phyloP scores from a whole-genome alignment of 768 basidiomycete genomes.

The Tephrocybe sp. region DNA sequence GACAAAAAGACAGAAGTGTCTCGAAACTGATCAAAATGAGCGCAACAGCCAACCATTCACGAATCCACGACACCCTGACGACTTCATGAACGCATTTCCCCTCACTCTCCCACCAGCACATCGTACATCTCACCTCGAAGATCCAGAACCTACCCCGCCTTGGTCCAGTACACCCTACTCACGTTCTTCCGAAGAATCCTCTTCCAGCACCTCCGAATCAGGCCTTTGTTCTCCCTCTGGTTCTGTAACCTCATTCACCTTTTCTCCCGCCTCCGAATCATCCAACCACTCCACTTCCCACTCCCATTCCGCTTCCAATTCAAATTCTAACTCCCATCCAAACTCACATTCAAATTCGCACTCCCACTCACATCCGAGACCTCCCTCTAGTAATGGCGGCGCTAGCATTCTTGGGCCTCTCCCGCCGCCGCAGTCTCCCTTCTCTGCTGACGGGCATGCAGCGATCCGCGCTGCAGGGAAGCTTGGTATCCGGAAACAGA shows the following conservation, averaged over 20 bases:
- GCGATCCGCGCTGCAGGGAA: slow-evolving; percentile 56
- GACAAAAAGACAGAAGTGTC: slow-evolving; percentile 49
- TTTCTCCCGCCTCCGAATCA: slow-evolving; percentile 29
- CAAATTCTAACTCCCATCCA: background rate
- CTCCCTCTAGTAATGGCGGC: slow-evolving; percentile 20
- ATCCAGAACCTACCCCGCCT: slow-evolving; percentile 17
- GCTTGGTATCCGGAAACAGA: slow-evolving; percentile 45
- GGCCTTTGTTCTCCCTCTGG: slow-evolving; percentile 27
- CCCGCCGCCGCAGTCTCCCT: slow-evolving; percentile 7
- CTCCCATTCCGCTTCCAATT: background rate
- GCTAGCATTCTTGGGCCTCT: slow-evolving; percentile 19
- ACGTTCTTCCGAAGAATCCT: slow-evolving; percentile 25
- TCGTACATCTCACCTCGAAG: slow-evolving; percentile 16
- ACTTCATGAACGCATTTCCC: slow-evolving; percentile 36
- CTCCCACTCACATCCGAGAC: slow-evolving; percentile 7
- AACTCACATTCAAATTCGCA: background rate
- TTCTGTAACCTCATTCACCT: slow-evolving; percentile 26
- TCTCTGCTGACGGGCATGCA: slow-evolving; percentile 27
- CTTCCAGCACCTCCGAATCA: slow-evolving; percentile 25
- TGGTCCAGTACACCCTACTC: slow-evolving; percentile 22
- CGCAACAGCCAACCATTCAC: slow-evolving; percentile 50
- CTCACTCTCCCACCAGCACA: slow-evolving; percentile 30
- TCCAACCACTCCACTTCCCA: slow-evolving; percentile 10
- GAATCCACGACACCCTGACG: slow-evolving; percentile 57
- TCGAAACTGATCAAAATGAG: slow-evolving; percentile 29